Evolutionary conservation across 2,329 filamentous ascomycete genomes (phyloP), one percentile per base, ranked within the genome.

Genomic region (Talaromyces sp.): DNA sequence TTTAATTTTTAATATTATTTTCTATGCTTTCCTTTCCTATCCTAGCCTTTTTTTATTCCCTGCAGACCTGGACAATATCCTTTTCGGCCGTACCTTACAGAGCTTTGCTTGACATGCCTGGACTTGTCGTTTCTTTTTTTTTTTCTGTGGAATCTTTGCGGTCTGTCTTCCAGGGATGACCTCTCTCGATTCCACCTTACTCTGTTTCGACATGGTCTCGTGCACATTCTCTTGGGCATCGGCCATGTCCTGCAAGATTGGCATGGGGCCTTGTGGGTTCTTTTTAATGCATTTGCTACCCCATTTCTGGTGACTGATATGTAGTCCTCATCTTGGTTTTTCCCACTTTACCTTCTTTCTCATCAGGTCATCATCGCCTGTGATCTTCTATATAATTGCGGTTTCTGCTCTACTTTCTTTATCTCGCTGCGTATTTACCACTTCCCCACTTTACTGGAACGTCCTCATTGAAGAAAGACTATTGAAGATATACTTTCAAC

Each of bases 191-290:
- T 59, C 52, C 52, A 52, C 40, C 58, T 53, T 46, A 48, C 56
- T 57, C 52, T 52, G 53, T 66, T 64, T 65, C 58, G 53, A 60
- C 58, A 65, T 67, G 64, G 62, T 66, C 60, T 62, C 63, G 60
- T 68, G 64, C 65, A 61, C 57, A n/a, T n/a, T 54, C 50, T 29
- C 54, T 62, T 62, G 59, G 61, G 62, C 57, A 54, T 61, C 56
- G 44, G 55, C 47, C 52, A 56, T 59, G 53, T 59, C 57, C 56
- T 64, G 53, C 53, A 60, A 56, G 53, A 54, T 58, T 56, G 30
- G 47, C 47, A 52, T 54, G 47, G 43, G 51, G 41, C 24, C 43
- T 52, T 54, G 47, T 50, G 49, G 47, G 37, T 55, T 53, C 56
- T 62, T 60, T 61, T 60, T 64, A 62, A 63, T 61, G 49, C 48